Base-by-base conservation (phyloP, 768 basidiomycete species). In the Gloeostereum incarnatum region DNA sequence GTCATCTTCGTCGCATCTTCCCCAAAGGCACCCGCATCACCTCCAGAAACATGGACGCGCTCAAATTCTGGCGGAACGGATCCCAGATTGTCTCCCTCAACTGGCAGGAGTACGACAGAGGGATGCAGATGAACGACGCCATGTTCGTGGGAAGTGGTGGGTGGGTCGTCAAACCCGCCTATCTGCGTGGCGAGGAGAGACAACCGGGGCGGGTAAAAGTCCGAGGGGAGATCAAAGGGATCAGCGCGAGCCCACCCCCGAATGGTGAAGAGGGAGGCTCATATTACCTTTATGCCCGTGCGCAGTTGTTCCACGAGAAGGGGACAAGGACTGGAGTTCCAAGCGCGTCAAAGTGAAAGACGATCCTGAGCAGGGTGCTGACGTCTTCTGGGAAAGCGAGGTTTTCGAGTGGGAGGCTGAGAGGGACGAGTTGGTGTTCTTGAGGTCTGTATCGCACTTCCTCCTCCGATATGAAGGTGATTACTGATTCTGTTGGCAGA, bases 81-180 rank as follows among this genome's bases (percentile, higher is more conserved):
- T 68, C 73, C 4, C 78, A 80, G 36, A 60, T 80, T 7, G 68
- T 66, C 1, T 66, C 68, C 25, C 54, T 80, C 30, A 79, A 80
- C 45, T 78, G 78, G 78, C 77, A 80, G 54, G 60, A 58, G n/a
- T 75, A 68, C 46, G 76, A 79, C 47, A 48, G 45, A 1, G 69
- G 69, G 1, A 71, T 74, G 68, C 73, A 75, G 45, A 50, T 81
- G 17, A 78, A 79, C 45, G 79, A 78, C 50, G 78, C 64, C 0
- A 64, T 81, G 67, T 81, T 79, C 48, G 62, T 63, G 0, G 78
- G 72, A 0, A 71, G 63, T 3, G 48, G 55, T 2, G 78, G 77
- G 1, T 80, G 73, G 73, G 66, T 74, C 1, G 51, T 62, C 23
- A 75, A 73, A 45, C 75, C 77, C 1, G 45, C 46, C 9, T 31